phyloP scores from a whole-genome alignment of 345 rosid genomes.

The Passiflora organensis region DNA sequence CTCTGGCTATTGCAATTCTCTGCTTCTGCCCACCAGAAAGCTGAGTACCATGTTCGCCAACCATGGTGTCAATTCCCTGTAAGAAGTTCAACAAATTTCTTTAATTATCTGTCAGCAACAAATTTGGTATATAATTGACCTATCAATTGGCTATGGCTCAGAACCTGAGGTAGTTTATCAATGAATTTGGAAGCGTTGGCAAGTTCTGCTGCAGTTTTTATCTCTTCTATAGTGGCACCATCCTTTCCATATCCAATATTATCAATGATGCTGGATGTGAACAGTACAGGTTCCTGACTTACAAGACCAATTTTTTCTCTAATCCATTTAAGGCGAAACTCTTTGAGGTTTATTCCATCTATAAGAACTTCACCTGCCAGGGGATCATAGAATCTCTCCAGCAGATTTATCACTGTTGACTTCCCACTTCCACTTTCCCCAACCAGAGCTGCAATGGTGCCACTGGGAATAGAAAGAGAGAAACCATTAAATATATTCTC shows the following conservation, averaged over 20 bases:
- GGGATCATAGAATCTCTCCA: slow-evolving; percentile 83
- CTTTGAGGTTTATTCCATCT: slow-evolving; percentile 61
- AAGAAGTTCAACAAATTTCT: neutral
- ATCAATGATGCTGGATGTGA: slow-evolving; percentile 58
- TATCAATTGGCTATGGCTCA: neutral
- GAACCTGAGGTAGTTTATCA: slow-evolving; percentile 66
- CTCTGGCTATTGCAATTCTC: slow-evolving; percentile 85
- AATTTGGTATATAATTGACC: neutral
- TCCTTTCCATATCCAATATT: slow-evolving; percentile 76
- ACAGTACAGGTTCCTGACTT: slow-evolving; percentile 81
- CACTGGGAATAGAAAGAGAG: slow-evolving; percentile 54
- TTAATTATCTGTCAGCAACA: too few species aligned
- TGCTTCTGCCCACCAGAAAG: slow-evolving; percentile 93
- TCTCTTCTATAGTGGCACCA: slow-evolving; percentile 63
- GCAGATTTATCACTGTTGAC: slow-evolving; percentile 70
- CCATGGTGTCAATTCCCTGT: slow-evolving; percentile 75
- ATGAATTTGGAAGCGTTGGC: slow-evolving; percentile 79
- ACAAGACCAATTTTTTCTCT: slow-evolving; percentile 71
- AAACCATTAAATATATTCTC: slow-evolving; percentile 65
- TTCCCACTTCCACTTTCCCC: slow-evolving; percentile 92
- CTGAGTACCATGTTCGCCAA: slow-evolving; percentile 80
- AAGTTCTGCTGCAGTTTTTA: slow-evolving; percentile 56
- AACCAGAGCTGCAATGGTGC: slow-evolving; percentile 69
- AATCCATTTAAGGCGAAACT: slow-evolving; percentile 72
- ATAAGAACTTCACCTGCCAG: slow-evolving; percentile 57